Conservation (phyloP, 345 rosid genomes). For the Aurinia saxatilis region DNA sequence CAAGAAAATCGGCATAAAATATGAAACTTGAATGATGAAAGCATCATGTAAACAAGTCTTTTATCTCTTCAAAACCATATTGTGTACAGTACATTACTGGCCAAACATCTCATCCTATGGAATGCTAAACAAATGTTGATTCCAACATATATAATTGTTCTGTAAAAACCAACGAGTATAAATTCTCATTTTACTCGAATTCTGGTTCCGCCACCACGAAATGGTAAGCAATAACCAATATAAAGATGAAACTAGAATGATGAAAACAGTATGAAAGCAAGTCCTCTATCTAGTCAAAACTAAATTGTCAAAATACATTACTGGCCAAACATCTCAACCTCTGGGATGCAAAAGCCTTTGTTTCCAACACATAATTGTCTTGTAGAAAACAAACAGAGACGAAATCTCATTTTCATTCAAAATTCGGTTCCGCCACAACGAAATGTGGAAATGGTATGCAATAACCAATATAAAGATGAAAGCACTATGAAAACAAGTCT, state of each 20-base stretch:
- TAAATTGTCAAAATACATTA: conserved; percentile 11
- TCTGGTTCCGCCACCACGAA: too few species aligned
- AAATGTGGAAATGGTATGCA: conserved; percentile 70
- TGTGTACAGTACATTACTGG: too few species aligned
- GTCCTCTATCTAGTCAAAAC: neutral
- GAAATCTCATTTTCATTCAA: conserved; percentile 40
- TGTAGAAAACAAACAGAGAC: conserved; percentile 4
- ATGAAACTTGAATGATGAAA: neutral
- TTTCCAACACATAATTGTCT: neutral
- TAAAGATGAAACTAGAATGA: neutral
- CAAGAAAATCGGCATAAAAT: too few species aligned
- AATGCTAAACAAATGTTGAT: conserved; percentile 2
- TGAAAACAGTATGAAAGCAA: neutral
- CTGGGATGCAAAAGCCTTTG: neutral
- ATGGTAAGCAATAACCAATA: too few species aligned
- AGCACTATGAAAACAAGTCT: too few species aligned
- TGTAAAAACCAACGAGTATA: too few species aligned
- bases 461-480: conserved; percentile 23
- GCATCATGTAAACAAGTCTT: too few species aligned
- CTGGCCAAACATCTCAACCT: neutral
- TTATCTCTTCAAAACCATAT: neutral
- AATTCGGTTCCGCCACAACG: conserved; percentile 67
- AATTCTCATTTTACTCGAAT: too few species aligned
- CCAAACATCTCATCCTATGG: too few species aligned
- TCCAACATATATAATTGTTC: too few species aligned